These are phyloP conservation scores for Cutaneotrichosporon mucoides DNA, from an alignment of 1,284 basidiomycete genomes.

Conservation along the genomic window DNA sequence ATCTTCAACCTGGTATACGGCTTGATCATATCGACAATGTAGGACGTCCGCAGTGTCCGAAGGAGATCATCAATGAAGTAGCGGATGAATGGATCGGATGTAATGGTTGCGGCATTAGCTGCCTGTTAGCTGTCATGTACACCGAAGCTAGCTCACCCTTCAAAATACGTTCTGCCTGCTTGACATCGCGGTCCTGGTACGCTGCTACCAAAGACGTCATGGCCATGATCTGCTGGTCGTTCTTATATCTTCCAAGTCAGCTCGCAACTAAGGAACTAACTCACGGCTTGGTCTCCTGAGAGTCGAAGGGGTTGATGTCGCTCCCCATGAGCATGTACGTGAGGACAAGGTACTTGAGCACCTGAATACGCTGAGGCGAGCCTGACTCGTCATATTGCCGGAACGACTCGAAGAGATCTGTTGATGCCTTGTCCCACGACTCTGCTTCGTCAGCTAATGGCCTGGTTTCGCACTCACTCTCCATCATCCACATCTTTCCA, in stretches of 20 bases:
- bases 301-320: conserved; percentile 98
- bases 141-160: too few species aligned
- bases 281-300: conserved; percentile 96
- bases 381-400: conserved; percentile 98
- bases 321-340: conserved; percentile 98
- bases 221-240: conserved; percentile 90
- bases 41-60: conserved; percentile 86
- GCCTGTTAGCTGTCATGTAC: background rate
- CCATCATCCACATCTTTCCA: conserved; percentile 99
- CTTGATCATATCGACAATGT: conserved; percentile 95
- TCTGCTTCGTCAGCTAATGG: conserved; percentile 52
- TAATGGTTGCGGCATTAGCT: conserved; percentile 92
- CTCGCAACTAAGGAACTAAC: conserved; percentile 23
- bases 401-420: conserved; percentile 99
- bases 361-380: conserved; percentile 91
- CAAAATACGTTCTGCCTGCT: conserved; percentile 90
- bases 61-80: conserved; percentile 93
- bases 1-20: conserved; percentile 92
- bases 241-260: conserved; percentile 74
- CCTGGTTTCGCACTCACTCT: conserved; percentile 60
- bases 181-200: conserved; percentile 92
- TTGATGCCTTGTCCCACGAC: conserved; percentile 93
- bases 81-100: conserved; percentile 89
- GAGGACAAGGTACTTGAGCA: conserved; percentile 95
- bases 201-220: conserved; percentile 97